phyloP scores from a whole-genome alignment of 371 early-diverging fungal genomes.

The Mortierella polycephala region DNA sequence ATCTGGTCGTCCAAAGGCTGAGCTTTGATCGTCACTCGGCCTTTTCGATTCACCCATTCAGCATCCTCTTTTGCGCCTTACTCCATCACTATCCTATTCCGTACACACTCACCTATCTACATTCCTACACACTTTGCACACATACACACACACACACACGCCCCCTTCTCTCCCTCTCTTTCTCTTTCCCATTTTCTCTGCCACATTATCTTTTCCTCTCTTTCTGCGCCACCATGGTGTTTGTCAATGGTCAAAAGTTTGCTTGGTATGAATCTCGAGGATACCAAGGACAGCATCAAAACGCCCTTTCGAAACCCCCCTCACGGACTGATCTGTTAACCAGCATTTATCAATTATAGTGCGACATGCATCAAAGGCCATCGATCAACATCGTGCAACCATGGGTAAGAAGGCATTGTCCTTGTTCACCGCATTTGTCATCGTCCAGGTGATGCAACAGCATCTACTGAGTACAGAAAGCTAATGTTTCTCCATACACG shows the following conservation, averaged over 20 bases:
- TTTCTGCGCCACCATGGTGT: slow-evolving; percentile 31
- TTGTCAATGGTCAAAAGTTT: slow-evolving; percentile 57
- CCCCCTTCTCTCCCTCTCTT: background rate
- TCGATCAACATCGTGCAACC: slow-evolving; percentile 57
- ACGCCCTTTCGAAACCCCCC: background rate
- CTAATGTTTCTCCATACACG: background rate
- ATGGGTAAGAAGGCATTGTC: slow-evolving; percentile 26
- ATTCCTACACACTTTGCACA: background rate
- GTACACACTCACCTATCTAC: background rate
- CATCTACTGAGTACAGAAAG: background rate
- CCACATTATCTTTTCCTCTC: background rate
- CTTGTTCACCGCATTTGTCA: slow-evolving; percentile 10
- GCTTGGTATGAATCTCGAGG: slow-evolving; percentile 53
- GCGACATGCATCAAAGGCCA: slow-evolving; percentile 61
- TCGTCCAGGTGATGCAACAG: background rate
- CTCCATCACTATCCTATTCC: background rate
- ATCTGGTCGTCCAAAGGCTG: too few relatives aligned
- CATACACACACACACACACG: background rate
- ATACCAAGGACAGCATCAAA: background rate
- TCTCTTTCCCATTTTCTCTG: background rate
- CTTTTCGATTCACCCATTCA: too few relatives aligned
- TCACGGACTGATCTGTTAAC: background rate
- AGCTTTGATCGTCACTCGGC: too few relatives aligned
- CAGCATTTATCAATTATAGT: slow-evolving; percentile 15
- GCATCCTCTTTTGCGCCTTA: background rate